Percentiles rank a stretch among this genome's conserved stretches.
phyloP scores from a whole-genome alignment of 768 basidiomycete species.

The Austroboletus festivus region DNA sequence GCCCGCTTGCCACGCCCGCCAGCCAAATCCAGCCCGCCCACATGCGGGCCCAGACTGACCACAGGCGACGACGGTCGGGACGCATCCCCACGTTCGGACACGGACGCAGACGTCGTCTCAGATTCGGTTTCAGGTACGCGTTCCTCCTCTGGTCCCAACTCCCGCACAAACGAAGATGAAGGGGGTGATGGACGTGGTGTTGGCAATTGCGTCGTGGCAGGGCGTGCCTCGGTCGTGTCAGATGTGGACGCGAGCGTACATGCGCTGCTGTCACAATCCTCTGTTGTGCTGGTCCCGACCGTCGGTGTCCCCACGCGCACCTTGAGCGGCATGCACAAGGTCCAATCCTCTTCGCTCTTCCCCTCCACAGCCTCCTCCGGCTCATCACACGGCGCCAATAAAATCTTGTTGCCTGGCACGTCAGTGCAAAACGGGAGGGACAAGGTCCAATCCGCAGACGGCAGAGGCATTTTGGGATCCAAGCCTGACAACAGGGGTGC shows the following conservation, averaged over 20 bases:
- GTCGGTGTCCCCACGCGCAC: background rate
- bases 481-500: constrained; percentile 23
- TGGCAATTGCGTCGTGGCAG: constrained; percentile 16
- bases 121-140: too few relatives aligned
- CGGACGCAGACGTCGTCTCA: too few relatives aligned
- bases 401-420: constrained; percentile 22
- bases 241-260: background rate
- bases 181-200: constrained; percentile 23
- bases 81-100: too few relatives aligned
- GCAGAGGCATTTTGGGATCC: background rate
- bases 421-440: constrained; percentile 32
- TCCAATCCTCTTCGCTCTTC: constrained; percentile 29
- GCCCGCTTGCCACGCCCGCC: constrained; percentile 31
- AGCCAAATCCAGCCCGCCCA: constrained; percentile 29
- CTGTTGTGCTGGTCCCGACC: background rate
- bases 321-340: constrained; percentile 33
- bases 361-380: constrained; percentile 10
- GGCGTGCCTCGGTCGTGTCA: background rate
- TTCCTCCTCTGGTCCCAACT: constrained; percentile 11
- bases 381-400: background rate
- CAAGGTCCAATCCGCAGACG: constrained; percentile 27
- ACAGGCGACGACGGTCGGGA: constrained; percentile 13
- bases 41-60: constrained; percentile 26
- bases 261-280: background rate
- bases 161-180: background rate